Conservation (phyloP, 1,139 yeast species). For the Taphrina betulina region DNA sequence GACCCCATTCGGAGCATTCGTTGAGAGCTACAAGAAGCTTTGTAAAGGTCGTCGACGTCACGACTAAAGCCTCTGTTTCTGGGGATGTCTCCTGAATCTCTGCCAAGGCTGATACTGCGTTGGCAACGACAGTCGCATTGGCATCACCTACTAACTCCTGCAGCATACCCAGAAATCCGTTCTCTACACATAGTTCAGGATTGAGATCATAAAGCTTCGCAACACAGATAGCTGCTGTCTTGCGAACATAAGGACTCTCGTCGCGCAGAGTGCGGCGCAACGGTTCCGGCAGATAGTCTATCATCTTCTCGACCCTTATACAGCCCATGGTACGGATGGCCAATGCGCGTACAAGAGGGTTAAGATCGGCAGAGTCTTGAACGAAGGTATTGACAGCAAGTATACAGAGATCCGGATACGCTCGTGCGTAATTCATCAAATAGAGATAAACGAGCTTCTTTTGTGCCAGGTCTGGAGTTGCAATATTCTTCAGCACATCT, state of each 20-base stretch:
- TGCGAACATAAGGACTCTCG: conserved; percentile 95
- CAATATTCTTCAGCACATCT: conserved; percentile 91
- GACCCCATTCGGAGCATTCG: conserved; percentile 99
- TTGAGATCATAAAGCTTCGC: conserved; percentile 90
- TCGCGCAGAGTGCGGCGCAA: conserved; percentile 77
- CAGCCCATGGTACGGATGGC: conserved; percentile 99
- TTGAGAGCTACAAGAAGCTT: conserved; percentile 77
- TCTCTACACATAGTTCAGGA: conserved; percentile 75
- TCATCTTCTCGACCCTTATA: conserved; percentile 90
- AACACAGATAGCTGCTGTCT: conserved; percentile 96
- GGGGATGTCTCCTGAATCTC: conserved; percentile 77
- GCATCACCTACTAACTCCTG: conserved; percentile 74
- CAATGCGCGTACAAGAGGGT: conserved; percentile 90
- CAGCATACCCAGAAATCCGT: conserved; percentile 75
- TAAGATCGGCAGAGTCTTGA: conserved; percentile 90
- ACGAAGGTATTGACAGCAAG: conserved; percentile 97
- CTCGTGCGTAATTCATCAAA: conserved; percentile 94
- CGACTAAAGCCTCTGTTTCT: conserved; percentile 49
- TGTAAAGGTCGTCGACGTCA: conserved; percentile 53
- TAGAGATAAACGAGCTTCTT: conserved; percentile 93
- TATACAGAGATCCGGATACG: conserved; percentile 93
- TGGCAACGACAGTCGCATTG: conserved; percentile 94
- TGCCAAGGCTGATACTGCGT: conserved; percentile 79
- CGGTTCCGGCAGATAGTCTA: conserved; percentile 91
- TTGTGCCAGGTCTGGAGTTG: conserved; percentile 94